Conservation (phyloP, 768 basidiomycete genomes). For the Mycena filopes region DNA sequence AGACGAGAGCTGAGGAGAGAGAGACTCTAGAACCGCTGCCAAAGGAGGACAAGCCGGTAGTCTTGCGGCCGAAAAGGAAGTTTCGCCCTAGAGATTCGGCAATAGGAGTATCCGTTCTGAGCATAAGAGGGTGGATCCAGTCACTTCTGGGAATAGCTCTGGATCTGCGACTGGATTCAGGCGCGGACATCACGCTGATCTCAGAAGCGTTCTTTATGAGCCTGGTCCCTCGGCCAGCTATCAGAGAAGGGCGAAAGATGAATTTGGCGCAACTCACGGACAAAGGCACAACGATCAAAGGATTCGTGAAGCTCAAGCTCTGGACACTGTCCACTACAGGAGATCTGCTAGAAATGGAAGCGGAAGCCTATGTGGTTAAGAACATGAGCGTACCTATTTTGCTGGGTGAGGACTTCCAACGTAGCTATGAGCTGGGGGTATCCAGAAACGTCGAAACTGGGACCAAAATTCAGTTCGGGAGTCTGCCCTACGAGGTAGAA, state of each 20-base stretch:
- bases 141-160: not conserved
- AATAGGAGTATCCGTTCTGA: too few species aligned
- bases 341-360: not conserved
- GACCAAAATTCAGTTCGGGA: not conserved
- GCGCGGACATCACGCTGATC: not conserved
- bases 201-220: not conserved
- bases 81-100: too few species aligned
- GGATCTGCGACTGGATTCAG: slow-evolving; percentile 3
- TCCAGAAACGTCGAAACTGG: not conserved
- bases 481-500: not conserved
- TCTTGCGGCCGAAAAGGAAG: too few species aligned
- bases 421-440: slow-evolving; percentile 3
- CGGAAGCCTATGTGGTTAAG: not conserved
- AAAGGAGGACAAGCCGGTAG: too few species aligned
- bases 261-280: slow-evolving; percentile 1
- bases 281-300: not conserved
- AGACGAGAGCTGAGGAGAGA: not conserved
- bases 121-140: not conserved
- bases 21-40: too few species aligned
- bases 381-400: slow-evolving; percentile 1
- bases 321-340: not conserved
- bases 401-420: not conserved
- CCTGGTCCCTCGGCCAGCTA: not conserved
- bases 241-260: not conserved
- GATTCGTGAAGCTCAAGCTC: not conserved